A percentile compares a stretch with the other conserved stretches of the same genome.
Evolutionary conservation across 2,329 filamentous ascomycete genomes (phyloP).

Genomic region (Venturia oleaginea): DNA sequence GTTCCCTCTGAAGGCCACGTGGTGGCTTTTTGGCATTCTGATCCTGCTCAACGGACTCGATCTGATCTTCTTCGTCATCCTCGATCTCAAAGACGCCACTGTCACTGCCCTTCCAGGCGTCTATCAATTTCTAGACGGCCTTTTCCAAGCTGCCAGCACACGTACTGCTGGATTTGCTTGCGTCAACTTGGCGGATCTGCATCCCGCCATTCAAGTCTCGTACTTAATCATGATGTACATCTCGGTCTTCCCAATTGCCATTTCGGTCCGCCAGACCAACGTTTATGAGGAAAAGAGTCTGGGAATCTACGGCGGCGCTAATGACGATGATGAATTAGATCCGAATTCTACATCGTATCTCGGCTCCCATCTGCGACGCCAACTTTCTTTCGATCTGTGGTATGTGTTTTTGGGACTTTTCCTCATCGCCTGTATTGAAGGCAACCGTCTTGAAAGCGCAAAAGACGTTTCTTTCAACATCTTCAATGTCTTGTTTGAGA

Average conservation of each 20-base stretch:
- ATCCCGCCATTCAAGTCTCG: slow-evolving; percentile 85
- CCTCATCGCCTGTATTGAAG: slow-evolving; percentile 84
- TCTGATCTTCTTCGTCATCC: slow-evolving; percentile 80
- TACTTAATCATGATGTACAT: slow-evolving; percentile 99
- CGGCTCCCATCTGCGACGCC: slow-evolving; percentile 79
- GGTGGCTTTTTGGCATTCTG: slow-evolving; percentile 90
- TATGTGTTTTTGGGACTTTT: slow-evolving; percentile 92
- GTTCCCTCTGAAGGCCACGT: slow-evolving; percentile 82
- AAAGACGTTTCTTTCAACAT: slow-evolving; percentile 44
- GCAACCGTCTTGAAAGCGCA: slow-evolving; percentile 53
- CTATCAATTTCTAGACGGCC: slow-evolving; percentile 70
- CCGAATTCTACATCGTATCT: slow-evolving; percentile 67
- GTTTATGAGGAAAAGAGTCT: slow-evolving; percentile 90
- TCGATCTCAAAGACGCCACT: slow-evolving; percentile 68
- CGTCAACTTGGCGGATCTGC: slow-evolving; percentile 66
- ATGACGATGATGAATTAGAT: slow-evolving; percentile 41
- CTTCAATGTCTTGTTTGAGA: slow-evolving; percentile 37
- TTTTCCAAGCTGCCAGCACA: slow-evolving; percentile 85
- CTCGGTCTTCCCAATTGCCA: slow-evolving; percentile 92
- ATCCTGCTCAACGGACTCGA: slow-evolving; percentile 75
- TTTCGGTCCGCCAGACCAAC: slow-evolving; percentile 86
- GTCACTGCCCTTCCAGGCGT: slow-evolving; percentile 62
- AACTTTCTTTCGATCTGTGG: slow-evolving; percentile 96
- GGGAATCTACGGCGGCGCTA: slow-evolving; percentile 52
- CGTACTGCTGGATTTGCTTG: slow-evolving; percentile 84